These are phyloP conservation scores for Ceratocystis lukuohia DNA, from an alignment of 2,329 filamentous ascomycete genomes.

Conservation along the genomic window DNA sequence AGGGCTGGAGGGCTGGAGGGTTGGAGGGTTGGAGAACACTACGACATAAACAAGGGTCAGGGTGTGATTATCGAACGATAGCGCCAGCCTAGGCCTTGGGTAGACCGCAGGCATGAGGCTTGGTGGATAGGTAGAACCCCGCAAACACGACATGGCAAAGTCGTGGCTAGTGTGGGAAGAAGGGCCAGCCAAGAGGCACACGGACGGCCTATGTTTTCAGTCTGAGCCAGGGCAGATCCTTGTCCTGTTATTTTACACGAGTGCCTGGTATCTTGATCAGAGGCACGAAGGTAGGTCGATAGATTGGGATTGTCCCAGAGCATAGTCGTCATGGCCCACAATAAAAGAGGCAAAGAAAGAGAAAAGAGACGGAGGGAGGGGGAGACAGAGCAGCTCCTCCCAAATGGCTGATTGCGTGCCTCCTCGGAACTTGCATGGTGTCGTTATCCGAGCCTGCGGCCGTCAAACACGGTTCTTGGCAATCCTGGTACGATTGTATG, in stretches of 20 bases:
- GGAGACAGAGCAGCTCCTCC: not conserved
- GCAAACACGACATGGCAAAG: slow-evolving; percentile 5
- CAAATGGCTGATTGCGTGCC: not conserved
- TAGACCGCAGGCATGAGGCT: slow-evolving; percentile 1
- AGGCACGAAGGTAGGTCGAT: not conserved
- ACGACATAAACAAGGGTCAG: not conserved
- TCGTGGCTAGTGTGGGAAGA: not conserved
- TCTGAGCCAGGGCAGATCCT: not conserved
- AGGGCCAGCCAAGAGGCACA: slow-evolving; percentile 1
- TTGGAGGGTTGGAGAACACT: not conserved
- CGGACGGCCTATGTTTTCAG: slow-evolving; percentile 3
- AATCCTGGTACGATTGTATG: not conserved
- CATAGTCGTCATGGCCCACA: not conserved
- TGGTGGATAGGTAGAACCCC: not conserved
- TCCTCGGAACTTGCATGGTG: slow-evolving; percentile 4
- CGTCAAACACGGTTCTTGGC: not conserved
- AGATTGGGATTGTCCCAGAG: not conserved
- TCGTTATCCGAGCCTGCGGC: slow-evolving; percentile 5
- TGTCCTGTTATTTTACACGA: not conserved
- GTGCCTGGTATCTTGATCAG: not conserved
- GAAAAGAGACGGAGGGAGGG: not conserved
- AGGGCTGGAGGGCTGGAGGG: not conserved
- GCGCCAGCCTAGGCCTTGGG: not conserved
- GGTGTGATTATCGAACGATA: slow-evolving; percentile 6
- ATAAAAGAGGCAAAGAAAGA: not conserved